These are phyloP conservation scores for Penicillium atrosanguineum DNA, from an alignment of 495 filamentous ascomycete species.

Conservation along the genomic window DNA sequence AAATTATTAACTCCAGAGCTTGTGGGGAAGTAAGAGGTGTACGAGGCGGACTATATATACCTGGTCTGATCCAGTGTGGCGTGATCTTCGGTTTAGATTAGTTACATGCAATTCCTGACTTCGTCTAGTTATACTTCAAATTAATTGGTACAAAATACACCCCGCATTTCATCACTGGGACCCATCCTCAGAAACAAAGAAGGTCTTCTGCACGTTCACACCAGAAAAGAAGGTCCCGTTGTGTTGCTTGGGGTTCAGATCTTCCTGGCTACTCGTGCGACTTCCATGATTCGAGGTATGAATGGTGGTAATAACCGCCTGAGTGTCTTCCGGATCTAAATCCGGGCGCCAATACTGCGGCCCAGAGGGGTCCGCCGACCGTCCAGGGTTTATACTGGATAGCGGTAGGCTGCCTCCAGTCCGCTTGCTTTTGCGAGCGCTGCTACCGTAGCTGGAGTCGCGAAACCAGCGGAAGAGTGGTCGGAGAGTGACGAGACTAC, in stretches of 20 bases:
- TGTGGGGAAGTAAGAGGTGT: not conserved
- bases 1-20: too few species aligned
- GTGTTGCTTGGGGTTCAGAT: constrained; percentile 32
- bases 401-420: constrained; percentile 33
- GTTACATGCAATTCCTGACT: not conserved
- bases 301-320: constrained; percentile 31
- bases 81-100: not conserved
- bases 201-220: constrained; percentile 43
- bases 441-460: constrained; percentile 29
- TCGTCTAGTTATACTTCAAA: not conserved
- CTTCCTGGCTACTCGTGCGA: constrained; percentile 37
- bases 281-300: constrained; percentile 29
- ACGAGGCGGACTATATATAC: not conserved
- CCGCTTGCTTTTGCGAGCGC: constrained; percentile 26
- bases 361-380: constrained; percentile 16
- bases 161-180: not conserved
- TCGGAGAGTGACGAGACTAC: constrained; percentile 46
- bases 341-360: constrained; percentile 37
- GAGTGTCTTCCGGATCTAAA: constrained; percentile 25
- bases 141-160: not conserved
- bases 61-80: not conserved
- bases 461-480: constrained; percentile 48
- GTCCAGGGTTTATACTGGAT: constrained; percentile 29
- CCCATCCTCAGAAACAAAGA: constrained; percentile 33
- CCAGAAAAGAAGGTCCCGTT: constrained; percentile 22